Conservation (phyloP, 352 stramenopile species). For the Globisporangium nodosum region DNA sequence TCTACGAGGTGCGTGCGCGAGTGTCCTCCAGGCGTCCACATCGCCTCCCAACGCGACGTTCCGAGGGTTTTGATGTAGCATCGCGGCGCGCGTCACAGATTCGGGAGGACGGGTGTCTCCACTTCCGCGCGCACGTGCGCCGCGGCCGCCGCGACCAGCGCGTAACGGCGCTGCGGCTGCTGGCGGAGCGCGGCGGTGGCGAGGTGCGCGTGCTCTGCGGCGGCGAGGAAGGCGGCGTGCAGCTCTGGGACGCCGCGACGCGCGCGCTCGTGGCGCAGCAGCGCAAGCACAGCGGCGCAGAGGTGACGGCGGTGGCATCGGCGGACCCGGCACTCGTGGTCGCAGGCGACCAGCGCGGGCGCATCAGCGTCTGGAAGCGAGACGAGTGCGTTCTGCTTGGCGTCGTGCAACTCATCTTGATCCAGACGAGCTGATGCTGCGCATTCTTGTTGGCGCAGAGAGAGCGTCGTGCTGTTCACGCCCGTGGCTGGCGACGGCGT, state of each 20-base stretch:
- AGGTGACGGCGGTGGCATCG: slow-evolving; percentile 43
- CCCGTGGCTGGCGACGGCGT: slow-evolving; percentile 51
- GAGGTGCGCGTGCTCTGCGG: slow-evolving; percentile 43
- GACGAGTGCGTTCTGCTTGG: slow-evolving; percentile 30
- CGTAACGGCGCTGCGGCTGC: slow-evolving; percentile 50
- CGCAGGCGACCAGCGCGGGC: slow-evolving; percentile 53
- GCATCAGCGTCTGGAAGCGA: slow-evolving; percentile 50
- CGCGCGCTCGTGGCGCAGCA: slow-evolving; percentile 54
- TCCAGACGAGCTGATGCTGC: too few relatives aligned
- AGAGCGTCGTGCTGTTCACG: slow-evolving; percentile 32
- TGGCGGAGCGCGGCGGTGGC: slow-evolving; percentile 20
- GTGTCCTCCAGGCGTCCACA: background rate
- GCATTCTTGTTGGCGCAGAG: slow-evolving; percentile 14
- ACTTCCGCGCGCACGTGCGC: slow-evolving; percentile 44
- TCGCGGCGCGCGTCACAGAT: background rate
- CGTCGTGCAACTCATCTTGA: too few relatives aligned
- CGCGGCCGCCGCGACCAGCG: slow-evolving; percentile 54
- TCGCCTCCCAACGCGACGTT: background rate
- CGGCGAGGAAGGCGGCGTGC: slow-evolving; percentile 64
- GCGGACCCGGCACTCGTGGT: slow-evolving; percentile 43
- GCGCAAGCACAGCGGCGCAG: slow-evolving; percentile 47
- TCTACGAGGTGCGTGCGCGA: slow-evolving; percentile 44
- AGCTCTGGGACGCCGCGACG: slow-evolving; percentile 63
- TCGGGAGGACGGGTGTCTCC: background rate
- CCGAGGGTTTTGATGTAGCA: background rate